Percentiles rank a stretch among this genome's conserved stretches.
Evolutionary conservation across 257 asterid species (phyloP).

Genomic region (Linderniella brevidens): DNA sequence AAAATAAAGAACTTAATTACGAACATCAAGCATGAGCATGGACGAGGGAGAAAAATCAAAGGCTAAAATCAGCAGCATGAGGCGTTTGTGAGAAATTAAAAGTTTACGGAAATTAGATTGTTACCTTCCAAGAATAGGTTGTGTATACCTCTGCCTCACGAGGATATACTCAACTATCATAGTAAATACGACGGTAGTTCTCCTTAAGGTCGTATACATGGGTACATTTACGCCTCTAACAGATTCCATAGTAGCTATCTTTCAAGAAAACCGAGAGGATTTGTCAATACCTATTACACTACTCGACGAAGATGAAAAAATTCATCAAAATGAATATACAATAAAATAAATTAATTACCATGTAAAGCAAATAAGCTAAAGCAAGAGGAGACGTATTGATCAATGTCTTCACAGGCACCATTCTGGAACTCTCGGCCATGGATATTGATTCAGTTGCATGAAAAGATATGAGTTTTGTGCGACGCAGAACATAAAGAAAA

Average conservation of each 20-base stretch:
- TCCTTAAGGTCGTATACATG: conserved; percentile 92
- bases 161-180: conserved; percentile 85
- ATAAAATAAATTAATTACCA: conserved; percentile 39
- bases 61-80: no score
- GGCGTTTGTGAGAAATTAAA: no score
- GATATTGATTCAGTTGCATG: conserved; percentile 36
- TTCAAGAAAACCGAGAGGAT: conserved; percentile 31
- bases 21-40: no score
- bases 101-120: background rate
- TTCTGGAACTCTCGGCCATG: conserved; percentile 27
- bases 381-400: conserved; percentile 72
- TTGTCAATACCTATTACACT: no score
- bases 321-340: background rate
- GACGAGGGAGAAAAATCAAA: no score
- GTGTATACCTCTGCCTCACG: conserved; percentile 54
- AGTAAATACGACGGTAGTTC: conserved; percentile 96
- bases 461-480: conserved; percentile 67
- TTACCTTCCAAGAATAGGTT: conserved; percentile 77
- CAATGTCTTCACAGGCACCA: conserved; percentile 55
- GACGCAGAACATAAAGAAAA: conserved; percentile 66
- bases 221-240: conserved; percentile 99
- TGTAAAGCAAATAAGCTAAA: conserved; percentile 72
- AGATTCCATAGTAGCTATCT: conserved; percentile 97
- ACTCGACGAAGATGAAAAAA: no score
- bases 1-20: conserved; percentile 17